A percentile compares a stretch with the other conserved stretches of the same genome.
phyloP scores from a whole-genome alignment of 257 asterid species.

The Solanum bulbocastanum region DNA sequence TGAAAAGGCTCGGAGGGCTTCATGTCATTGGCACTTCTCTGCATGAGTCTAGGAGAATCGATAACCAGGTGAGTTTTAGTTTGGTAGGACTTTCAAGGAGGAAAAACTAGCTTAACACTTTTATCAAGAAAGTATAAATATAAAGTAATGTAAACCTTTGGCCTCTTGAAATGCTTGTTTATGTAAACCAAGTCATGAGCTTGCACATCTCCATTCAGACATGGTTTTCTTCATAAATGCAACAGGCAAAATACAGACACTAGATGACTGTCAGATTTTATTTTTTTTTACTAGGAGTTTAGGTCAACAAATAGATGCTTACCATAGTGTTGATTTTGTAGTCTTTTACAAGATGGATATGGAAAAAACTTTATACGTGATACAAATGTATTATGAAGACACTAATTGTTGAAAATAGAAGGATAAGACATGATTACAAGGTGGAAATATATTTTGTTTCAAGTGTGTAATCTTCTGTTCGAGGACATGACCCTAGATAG shows the following conservation, averaged over 20 bases:
- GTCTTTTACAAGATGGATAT: neutral
- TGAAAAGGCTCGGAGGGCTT: slow-evolving; percentile 90
- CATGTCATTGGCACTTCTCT: slow-evolving; percentile 97
- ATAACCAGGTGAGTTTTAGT: slow-evolving; percentile 64
- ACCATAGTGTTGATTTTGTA: neutral
- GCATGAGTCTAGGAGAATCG: slow-evolving; percentile 96
- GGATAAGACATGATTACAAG: neutral
- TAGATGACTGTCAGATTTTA: neutral
- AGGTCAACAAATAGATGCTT: neutral
- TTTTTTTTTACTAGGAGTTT: neutral
- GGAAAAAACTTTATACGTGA: neutral
- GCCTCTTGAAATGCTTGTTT: neutral
- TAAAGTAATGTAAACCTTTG: neutral
- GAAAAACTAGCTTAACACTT: neutral
- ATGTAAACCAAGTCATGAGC: neutral
- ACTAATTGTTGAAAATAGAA: neutral
- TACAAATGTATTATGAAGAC: neutral
- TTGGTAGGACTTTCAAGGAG: slow-evolving; percentile 1
- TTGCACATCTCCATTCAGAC: neutral
- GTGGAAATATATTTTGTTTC: neutral
- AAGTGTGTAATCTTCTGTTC: neutral
- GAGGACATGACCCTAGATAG: neutral
- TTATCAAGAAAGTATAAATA: neutral
- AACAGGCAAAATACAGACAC: neutral
- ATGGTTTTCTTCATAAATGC: neutral